Conservation (phyloP, 345 rosid genomes). For the Brassica juncea region DNA sequence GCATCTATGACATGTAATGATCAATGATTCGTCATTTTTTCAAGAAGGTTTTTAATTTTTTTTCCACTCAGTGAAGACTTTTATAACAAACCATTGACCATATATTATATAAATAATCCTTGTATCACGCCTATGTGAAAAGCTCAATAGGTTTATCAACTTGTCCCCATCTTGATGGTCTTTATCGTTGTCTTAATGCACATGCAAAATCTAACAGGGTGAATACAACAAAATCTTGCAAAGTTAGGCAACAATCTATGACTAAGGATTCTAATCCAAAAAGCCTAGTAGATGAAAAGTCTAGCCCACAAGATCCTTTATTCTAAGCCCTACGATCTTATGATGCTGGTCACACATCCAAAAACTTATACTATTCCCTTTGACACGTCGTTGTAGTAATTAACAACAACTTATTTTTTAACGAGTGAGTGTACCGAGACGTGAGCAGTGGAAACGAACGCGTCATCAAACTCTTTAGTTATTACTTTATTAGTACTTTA, state of each 20-base stretch:
- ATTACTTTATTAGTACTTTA: not conserved
- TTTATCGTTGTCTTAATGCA: slow-evolving; percentile 6
- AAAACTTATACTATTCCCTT: not conserved
- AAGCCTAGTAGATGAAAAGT: slow-evolving; percentile 26
- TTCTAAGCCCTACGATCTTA: slow-evolving; percentile 17
- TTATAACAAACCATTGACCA: slow-evolving; percentile 1
- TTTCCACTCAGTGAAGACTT: not conserved
- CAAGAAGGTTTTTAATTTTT: not conserved
- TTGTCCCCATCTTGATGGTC: slow-evolving; percentile 17
- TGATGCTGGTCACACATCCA: not conserved
- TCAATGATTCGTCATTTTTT: not conserved
- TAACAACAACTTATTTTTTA: not conserved
- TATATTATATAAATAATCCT: not conserved
- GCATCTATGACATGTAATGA: slow-evolving; percentile 22
- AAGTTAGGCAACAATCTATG: slow-evolving; percentile 31
- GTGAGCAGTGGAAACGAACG: slow-evolving; percentile 11
- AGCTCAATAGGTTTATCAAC: not conserved
- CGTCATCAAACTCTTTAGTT: not conserved
- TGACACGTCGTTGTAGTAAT: slow-evolving; percentile 17
- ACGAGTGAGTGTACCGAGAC: not conserved
- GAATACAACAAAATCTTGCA: slow-evolving; percentile 29
- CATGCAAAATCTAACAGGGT: slow-evolving; percentile 13
- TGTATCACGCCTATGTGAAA: slow-evolving; percentile 3
- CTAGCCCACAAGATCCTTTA: slow-evolving; percentile 23
- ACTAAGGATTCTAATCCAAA: slow-evolving; percentile 10